Base-by-base conservation (phyloP, 768 basidiomycete species). In the Suillus plorans region DNA sequence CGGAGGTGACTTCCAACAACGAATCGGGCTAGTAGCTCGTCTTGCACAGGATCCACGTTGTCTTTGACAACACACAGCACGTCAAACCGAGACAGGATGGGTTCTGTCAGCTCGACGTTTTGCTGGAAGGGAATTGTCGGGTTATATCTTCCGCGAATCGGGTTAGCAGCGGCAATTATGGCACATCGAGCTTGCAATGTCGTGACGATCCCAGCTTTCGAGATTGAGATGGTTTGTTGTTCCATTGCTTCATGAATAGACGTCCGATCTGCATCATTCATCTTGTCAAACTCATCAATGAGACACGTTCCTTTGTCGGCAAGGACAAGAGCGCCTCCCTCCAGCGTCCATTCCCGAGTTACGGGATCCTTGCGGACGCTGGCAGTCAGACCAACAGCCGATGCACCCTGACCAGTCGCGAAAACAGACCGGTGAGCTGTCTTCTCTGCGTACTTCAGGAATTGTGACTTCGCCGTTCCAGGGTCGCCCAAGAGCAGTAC, bases 211-310 rank as follows among this genome's bases (percentile, higher is more conserved):
- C 97, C 97, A 18, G 97, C 97, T 74, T 99, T 99, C 28, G 97
- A 95, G 71, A 99, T 99, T 5, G 97, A 99, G 69, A 99, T 99
- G 14, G 94, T 92, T 76, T 99, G 97, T 79, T 99, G 97, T 75
- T 99, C 97, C 97, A 99, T 99, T 2, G 97, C 97, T 76, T 99
- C 97, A 81, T 99, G 97, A 71, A 99, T 99, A 5, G 95, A 97
- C 18, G 96, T 99, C 70, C 97, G 85, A 76, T 99, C 97, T 18
- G 94, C 86, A 71, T 99, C 97, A 78, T 99, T 99, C 97, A 99
- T 99, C 83, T 99, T 99, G 82, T 99, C 97, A 76, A 99, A 99
- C 76, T 99, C 97, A 79, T 99, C 97, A 69, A 99, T 99, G 44
- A 99, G 81, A 73, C 97, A 99, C 34, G 91, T 94, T 14, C 97